Evolutionary conservation across 345 rosid genomes (phyloP).

Genomic region (Lepidium sativum): DNA sequence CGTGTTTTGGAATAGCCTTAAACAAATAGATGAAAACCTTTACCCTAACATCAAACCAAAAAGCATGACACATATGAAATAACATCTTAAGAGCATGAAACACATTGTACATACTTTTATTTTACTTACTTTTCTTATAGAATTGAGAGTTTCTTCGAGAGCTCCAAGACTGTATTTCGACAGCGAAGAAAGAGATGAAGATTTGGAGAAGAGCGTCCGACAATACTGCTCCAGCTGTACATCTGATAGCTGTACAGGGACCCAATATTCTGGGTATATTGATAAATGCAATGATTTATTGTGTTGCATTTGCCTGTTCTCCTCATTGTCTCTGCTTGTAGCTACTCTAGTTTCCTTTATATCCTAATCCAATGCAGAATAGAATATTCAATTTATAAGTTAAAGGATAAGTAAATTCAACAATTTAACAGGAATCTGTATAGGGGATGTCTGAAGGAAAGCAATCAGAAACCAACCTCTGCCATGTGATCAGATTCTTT

Average conservation of each 20-base stretch:
- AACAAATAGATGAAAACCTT: conserved; percentile 4
- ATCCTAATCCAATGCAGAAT: conserved; percentile 48
- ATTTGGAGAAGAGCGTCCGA: conserved; percentile 49
- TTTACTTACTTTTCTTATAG: conserved; percentile 57
- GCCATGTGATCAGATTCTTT: conserved; percentile 15
- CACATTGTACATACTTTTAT: neutral
- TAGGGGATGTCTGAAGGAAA: neutral
- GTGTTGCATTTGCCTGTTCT: conserved; percentile 17
- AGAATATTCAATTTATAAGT: neutral
- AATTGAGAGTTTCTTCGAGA: conserved; percentile 47
- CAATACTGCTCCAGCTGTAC: conserved; percentile 95
- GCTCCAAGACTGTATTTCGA: conserved; percentile 50
- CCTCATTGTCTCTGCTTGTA: conserved; percentile 24
- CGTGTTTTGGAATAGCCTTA: neutral
- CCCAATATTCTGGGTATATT: conserved; percentile 76
- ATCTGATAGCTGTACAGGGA: conserved; percentile 70
- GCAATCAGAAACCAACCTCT: conserved; percentile 31
- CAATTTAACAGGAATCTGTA: neutral
- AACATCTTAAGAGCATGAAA: conserved; percentile 7
- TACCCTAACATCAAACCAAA: neutral
- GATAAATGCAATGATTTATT: conserved; percentile 30
- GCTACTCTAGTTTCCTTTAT: conserved; percentile 39
- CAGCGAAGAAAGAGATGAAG: conserved; percentile 47
- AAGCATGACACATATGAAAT: neutral
- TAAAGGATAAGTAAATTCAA: neutral